Evolutionary conservation across 1,284 basidiomycete species (phyloP), one percentile per base, ranked within the genome.

Genomic region (Athelia psychrophila): DNA sequence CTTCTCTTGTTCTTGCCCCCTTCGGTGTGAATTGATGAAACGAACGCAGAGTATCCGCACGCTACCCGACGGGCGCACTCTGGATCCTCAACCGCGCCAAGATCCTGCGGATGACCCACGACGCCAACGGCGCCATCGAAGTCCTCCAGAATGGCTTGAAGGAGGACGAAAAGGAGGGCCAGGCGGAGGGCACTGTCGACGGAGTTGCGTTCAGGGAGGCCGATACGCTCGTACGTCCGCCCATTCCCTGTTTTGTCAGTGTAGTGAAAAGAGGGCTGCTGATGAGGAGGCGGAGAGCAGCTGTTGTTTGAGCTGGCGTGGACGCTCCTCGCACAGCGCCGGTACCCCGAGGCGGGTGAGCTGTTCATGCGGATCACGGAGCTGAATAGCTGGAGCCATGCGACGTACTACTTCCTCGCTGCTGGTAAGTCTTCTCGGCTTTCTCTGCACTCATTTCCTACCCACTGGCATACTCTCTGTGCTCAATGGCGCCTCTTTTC

Each of bases 41-140:
- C 20, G 5, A 18, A 30, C 33, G 20, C 45, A 79, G 79, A 49
- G 67, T 87, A 13, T 78, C 81, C 44, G 54, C 66, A 2, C 75
- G 79, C 24, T 88, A 87, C 60, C 86, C 88, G 0, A 72, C 76
- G 13, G 88, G 88, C 10, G 80, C 86, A 1, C 57, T 91, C 3
- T 91, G 88, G 88, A 83, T 88, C 27, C 66, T 91, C 27, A 90
- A 90, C 59, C 74, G 82, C 51, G 87, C 87, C 2, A 91, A 90
- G 62, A 83, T 91, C 19, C 67, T 84, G 50, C 84, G 88, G 9
- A 86, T 91, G 83, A 77, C 80, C 2, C 67, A 75, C 49, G 77
- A 90, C 58, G 71, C 83, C 0, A 73, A 79, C 25, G 79, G 75
- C 6, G 86, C 89, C 0, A 88, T 91, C 27, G 61, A 69, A 20